A percentile compares a stretch with the other conserved stretches of the same genome.
Conservation (phyloP, 768 basidiomycete genomes). For the Chalciporus piperatus region DNA sequence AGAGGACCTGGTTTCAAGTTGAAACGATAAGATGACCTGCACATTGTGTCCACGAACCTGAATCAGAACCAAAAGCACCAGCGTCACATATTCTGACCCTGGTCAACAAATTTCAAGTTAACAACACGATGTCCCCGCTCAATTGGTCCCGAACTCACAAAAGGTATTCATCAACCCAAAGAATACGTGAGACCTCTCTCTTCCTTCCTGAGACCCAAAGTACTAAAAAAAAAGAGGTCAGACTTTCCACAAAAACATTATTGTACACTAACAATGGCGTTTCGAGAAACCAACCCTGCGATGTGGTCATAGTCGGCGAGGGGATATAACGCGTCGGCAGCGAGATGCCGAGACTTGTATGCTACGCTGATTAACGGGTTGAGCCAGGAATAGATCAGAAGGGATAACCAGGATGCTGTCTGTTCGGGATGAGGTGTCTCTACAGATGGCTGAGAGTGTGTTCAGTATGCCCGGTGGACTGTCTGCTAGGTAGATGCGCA, state of each 20-base stretch:
- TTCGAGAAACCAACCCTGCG: slow-evolving; percentile 29
- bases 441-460: not conserved
- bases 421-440: slow-evolving; percentile 36
- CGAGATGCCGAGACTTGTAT: slow-evolving; percentile 39
- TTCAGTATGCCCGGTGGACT: slow-evolving; percentile 7
- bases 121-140: not conserved
- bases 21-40: not conserved
- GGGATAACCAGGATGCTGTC: slow-evolving; percentile 34
- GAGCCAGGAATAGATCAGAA: slow-evolving; percentile 48
- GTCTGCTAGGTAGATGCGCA: not conserved
- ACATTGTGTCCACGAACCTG: not conserved
- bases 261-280: slow-evolving; percentile 26
- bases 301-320: slow-evolving; percentile 47
- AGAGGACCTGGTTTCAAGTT: not conserved
- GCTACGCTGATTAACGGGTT: slow-evolving; percentile 46
- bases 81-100: slow-evolving; percentile 1
- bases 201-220: not conserved
- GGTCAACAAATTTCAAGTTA: too few relatives aligned
- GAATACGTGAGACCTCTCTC: not conserved
- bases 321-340: slow-evolving; percentile 42
- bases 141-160: not conserved
- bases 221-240: not conserved
- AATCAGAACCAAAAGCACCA: not conserved
- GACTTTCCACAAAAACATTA: not conserved
- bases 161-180: slow-evolving; percentile 4